Conservation (phyloP, 345 rosid genomes). For the Rhizophora apiculata region DNA sequence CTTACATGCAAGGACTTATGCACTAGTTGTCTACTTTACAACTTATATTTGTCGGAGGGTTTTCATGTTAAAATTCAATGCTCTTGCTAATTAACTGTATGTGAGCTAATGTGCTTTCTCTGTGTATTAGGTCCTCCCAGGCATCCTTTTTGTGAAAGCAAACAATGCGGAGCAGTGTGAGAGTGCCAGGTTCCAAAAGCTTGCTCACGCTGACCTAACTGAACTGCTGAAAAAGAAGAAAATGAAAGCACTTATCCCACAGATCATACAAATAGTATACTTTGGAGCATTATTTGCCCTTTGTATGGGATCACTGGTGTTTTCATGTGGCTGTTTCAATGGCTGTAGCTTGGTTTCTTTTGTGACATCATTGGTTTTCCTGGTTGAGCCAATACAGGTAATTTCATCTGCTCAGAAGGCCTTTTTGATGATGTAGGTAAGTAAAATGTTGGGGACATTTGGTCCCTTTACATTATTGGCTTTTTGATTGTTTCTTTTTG, state of each 20-base stretch:
- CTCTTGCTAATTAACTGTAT: background rate
- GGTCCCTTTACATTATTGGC: too few species aligned
- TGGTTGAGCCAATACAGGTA: conserved; percentile 94
- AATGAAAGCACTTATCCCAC: conserved; percentile 91
- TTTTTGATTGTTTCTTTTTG: background rate
- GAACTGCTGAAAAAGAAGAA: conserved; percentile 69
- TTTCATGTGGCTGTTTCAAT: conserved; percentile 62
- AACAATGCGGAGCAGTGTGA: conserved; percentile 79
- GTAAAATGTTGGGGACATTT: too few species aligned
- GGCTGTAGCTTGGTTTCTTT: conserved; percentile 70
- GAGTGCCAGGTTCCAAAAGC: conserved; percentile 64
- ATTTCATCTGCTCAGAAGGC: conserved; percentile 11
- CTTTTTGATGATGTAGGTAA: background rate
- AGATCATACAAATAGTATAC: conserved; percentile 66
- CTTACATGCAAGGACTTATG: too few species aligned
- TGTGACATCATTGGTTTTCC: conserved; percentile 67
- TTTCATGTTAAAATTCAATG: background rate
- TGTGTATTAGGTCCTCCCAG: conserved; percentile 66
- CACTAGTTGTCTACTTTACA: too few species aligned
- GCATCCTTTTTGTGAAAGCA: conserved; percentile 85
- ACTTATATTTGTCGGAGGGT: background rate
- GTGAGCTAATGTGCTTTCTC: background rate
- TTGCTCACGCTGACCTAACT: conserved; percentile 61
- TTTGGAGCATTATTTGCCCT: conserved; percentile 65
- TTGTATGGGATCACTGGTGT: conserved; percentile 65